phyloP scores from a whole-genome alignment of 2,329 filamentous ascomycete genomes.

The Cryphonectria japonica region DNA sequence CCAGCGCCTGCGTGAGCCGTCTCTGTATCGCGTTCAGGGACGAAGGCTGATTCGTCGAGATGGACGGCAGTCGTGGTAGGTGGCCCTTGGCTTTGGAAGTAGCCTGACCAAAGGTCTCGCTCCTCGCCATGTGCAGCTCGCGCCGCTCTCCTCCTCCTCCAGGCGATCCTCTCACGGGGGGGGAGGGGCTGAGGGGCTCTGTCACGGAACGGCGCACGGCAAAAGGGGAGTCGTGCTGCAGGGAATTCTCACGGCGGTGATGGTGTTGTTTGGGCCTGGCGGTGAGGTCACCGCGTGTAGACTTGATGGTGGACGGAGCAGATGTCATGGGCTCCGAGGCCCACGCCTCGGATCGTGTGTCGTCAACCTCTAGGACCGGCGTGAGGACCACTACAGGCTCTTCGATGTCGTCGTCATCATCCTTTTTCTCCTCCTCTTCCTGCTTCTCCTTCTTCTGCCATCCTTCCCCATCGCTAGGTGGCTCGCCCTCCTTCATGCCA shows the following conservation, averaged over 20 bases:
- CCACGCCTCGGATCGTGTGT: conserved; percentile 21
- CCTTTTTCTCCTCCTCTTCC: neutral
- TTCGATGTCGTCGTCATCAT: neutral
- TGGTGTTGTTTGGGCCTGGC: conserved; percentile 15
- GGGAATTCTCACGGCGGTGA: neutral
- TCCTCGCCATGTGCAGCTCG: neutral
- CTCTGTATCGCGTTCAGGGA: conserved; percentile 20
- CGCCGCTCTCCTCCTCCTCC: neutral
- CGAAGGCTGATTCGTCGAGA: conserved; percentile 19
- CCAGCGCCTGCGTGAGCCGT: conserved; percentile 6
- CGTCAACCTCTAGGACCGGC: conserved; percentile 20
- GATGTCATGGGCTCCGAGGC: conserved; percentile 18
- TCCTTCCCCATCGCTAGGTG: neutral
- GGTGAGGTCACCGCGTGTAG: conserved; percentile 19
- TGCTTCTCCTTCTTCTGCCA: neutral
- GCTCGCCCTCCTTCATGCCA: neutral
- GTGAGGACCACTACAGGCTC: conserved; percentile 4
- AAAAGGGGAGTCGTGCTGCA: conserved; percentile 7
- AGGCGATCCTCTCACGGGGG: neutral
- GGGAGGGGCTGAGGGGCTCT: neutral
- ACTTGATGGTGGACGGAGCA: conserved; percentile 16
- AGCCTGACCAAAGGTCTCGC: conserved; percentile 14
- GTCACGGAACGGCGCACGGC: conserved; percentile 3
- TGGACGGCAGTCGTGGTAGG: conserved; percentile 17
- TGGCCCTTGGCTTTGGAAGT: neutral